Evolutionary conservation across 2,329 filamentous ascomycete genomes (phyloP).

Genomic region (Neofusicoccum ribis): DNA sequence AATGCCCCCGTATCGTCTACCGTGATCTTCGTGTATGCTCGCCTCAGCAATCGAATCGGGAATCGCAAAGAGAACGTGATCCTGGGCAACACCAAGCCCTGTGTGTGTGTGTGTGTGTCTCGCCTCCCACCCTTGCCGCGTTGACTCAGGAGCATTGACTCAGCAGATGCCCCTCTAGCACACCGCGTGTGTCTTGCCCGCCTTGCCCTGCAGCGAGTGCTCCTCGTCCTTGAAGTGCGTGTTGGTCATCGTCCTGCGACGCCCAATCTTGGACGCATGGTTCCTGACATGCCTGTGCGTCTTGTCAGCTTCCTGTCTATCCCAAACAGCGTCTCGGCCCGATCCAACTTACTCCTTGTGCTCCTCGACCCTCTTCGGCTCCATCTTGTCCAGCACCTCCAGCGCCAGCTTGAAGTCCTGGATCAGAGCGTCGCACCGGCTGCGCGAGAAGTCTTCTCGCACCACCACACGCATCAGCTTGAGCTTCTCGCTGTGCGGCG

Average conservation of each 20-base stretch:
- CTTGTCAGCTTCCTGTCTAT: conserved; percentile 3
- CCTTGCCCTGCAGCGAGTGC: conserved; percentile 86
- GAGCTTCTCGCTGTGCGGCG: conserved; percentile 76
- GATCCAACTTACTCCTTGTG: conserved; percentile 60
- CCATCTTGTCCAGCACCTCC: conserved; percentile 70
- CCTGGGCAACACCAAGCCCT: background rate
- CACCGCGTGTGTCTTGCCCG: conserved; percentile 84
- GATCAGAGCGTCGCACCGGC: conserved; percentile 76
- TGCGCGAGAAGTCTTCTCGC: conserved; percentile 85
- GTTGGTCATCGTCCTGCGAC: conserved; percentile 37
- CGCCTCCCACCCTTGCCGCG: background rate
- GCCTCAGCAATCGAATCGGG: no score
- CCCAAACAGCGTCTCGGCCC: background rate
- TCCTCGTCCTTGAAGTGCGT: conserved; percentile 66
- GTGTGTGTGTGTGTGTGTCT: background rate
- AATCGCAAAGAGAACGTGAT: no score
- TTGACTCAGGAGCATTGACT: background rate
- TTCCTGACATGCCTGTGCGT: conserved; percentile 26
- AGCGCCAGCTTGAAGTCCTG: conserved; percentile 76
- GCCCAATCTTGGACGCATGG: conserved; percentile 24
- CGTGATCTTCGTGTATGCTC: background rate
- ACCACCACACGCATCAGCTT: conserved; percentile 94
- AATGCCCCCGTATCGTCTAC: background rate
- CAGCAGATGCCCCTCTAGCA: conserved; percentile 56
- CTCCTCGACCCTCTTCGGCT: conserved; percentile 67